A percentile compares a stretch with the other conserved stretches of the same genome.
phyloP scores from a whole-genome alignment of 805 yeast genomes.

The Wickerhamiella sergipiensis region DNA sequence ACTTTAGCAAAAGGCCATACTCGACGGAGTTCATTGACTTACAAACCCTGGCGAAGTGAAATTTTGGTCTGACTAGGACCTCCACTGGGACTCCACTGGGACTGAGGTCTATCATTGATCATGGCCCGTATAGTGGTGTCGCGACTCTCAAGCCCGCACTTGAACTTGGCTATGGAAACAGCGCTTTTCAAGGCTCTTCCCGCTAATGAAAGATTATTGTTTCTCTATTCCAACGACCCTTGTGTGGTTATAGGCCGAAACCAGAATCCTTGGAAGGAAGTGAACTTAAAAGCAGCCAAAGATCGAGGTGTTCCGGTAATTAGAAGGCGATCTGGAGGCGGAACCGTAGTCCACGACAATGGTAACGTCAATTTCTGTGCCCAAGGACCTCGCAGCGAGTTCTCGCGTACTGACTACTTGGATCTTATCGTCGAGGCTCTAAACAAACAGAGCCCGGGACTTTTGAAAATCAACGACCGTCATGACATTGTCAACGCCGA shows the following conservation, averaged over 20 bases:
- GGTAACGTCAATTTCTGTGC: conserved; percentile 83
- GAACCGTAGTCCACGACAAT: conserved; percentile 86
- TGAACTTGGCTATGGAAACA: conserved; percentile 74
- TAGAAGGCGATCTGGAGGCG: conserved; percentile 85
- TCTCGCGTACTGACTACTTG: conserved; percentile 42
- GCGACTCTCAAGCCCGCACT: conserved; percentile 45
- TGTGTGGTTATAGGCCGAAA: conserved; percentile 94
- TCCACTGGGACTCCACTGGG: no score
- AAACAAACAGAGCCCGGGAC: conserved; percentile 16
- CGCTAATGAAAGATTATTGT: conserved; percentile 34
- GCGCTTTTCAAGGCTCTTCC: conserved; percentile 40
- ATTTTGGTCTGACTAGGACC: no score
- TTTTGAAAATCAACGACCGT: conserved; percentile 46
- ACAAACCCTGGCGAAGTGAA: not conserved
- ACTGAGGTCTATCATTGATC: not conserved
- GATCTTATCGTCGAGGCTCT: conserved; percentile 32
- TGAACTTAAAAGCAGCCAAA: conserved; percentile 44
- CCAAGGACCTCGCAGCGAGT: conserved; percentile 53
- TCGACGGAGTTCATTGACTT: conserved; percentile 14
- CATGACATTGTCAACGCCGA: conserved; percentile 58
- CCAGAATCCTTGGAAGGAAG: conserved; percentile 89
- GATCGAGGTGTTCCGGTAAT: conserved; percentile 47
- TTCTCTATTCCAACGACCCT: conserved; percentile 64
- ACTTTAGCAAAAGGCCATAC: conserved; percentile 18
- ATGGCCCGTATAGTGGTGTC: conserved; percentile 24